These are phyloP conservation scores for Trichoderma pleuroti DNA, from an alignment of 2,329 filamentous ascomycete species.

Conservation along the genomic window DNA sequence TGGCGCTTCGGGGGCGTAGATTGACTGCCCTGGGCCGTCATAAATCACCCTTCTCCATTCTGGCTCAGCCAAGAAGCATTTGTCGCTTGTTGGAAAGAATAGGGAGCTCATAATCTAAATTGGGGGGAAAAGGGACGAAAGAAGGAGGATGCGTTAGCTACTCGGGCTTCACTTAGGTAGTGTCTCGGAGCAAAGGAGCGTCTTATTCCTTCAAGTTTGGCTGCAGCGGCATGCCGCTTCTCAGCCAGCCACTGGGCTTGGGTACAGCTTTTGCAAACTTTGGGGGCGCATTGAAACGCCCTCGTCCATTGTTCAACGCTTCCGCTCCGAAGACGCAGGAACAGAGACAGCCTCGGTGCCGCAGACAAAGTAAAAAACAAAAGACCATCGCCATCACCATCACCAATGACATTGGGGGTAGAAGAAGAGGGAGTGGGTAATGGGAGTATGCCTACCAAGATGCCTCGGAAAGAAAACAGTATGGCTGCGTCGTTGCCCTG, in stretches of 20 bases:
- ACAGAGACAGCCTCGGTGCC: background rate
- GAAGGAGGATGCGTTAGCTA: background rate
- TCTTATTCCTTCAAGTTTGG: background rate
- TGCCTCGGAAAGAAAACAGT: slow-evolving; percentile 36
- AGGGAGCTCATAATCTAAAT: slow-evolving; percentile 38
- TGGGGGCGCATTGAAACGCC: background rate
- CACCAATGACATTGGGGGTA: background rate
- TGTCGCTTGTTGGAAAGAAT: slow-evolving; percentile 34
- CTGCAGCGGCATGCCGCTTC: background rate
- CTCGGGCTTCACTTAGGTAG: background rate
- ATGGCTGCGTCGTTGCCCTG: slow-evolving; percentile 37
- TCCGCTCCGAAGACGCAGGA: slow-evolving; percentile 1
- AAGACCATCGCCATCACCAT: background rate
- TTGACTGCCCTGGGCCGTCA: slow-evolving; percentile 26
- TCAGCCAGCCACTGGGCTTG: background rate
- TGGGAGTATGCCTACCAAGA: slow-evolving; percentile 32
- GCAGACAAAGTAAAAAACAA: too few relatives aligned
- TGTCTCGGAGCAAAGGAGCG: background rate
- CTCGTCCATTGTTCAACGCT: background rate
- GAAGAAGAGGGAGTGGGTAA: background rate
- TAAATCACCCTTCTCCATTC: slow-evolving; percentile 37
- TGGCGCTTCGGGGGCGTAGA: slow-evolving; percentile 26
- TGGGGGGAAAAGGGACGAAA: background rate
- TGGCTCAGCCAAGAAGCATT: slow-evolving; percentile 36
- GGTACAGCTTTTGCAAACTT: background rate